These are phyloP conservation scores for Talaromyces sp. DNA, from an alignment of 2,329 filamentous ascomycete genomes.

Conservation along the genomic window DNA sequence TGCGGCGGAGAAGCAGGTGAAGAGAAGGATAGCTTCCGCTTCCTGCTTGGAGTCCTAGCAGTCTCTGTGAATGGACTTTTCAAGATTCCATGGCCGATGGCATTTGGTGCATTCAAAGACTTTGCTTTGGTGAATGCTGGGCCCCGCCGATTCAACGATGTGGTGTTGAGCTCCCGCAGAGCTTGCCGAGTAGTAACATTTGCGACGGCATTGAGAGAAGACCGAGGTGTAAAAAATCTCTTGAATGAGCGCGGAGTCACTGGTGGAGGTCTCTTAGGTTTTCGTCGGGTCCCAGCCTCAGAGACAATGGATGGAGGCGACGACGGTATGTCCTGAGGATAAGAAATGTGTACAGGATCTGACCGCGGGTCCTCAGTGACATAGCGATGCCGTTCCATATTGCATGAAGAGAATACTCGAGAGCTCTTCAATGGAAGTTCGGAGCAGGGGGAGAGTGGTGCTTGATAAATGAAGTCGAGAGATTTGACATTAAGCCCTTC, in stretches of 20 bases:
- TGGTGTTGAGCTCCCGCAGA: constrained; percentile 42
- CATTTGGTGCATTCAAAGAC: constrained; percentile 21
- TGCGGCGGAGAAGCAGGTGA: constrained; percentile 47
- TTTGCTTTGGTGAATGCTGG: constrained; percentile 40
- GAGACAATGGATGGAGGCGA: constrained; percentile 42
- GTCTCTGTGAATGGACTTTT: constrained; percentile 29
- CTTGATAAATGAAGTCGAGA: background rate
- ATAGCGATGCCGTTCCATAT: constrained; percentile 14
- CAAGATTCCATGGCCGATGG: constrained; percentile 21
- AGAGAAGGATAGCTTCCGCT: constrained; percentile 46
- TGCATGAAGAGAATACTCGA: background rate
- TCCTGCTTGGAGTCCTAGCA: constrained; percentile 41
- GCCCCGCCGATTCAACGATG: constrained; percentile 42
- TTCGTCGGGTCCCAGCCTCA: constrained; percentile 35
- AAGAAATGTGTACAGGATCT: constrained; percentile 18
- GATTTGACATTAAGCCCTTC: background rate
- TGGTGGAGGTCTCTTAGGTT: constrained; percentile 44
- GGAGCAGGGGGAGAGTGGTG: background rate
- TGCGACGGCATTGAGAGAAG: constrained; percentile 32
- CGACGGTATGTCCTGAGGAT: constrained; percentile 37
- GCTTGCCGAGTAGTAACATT: constrained; percentile 44
- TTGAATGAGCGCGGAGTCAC: constrained; percentile 51
- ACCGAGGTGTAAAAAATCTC: constrained; percentile 50
- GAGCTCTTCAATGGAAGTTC: background rate
- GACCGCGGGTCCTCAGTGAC: constrained; percentile 10